Base-by-base conservation (phyloP, 2,329 filamentous ascomycete species). In the Xylariaceae sp. region DNA sequence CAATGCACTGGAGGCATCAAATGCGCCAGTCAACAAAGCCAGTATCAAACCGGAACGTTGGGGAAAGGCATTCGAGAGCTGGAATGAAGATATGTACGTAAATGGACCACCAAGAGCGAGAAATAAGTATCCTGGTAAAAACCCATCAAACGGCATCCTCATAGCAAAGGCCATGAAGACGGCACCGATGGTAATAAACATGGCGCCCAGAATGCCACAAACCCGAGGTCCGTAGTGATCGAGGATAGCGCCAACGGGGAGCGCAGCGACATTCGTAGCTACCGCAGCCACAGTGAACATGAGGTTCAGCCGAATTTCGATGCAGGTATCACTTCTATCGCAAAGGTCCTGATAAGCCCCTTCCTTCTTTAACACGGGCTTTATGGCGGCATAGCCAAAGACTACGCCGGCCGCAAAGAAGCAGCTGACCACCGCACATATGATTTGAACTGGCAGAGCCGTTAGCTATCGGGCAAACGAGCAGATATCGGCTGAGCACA, bases 211-310 rank as follows among this genome's bases (percentile, higher is more conserved):
- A 18, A 92, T 77, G 3, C 89, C 88, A 64, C 88, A 89, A 4
- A 90, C 79, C 50, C 88, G 82, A 11, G 92, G 92, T 1, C 92
- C 92, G 66, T 84, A 92, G 57, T 85, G 81, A 72, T 96, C 92
- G 18, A 96, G 81, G 37, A 96, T 87, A 2, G 90, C 89, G 39
- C 92, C 92, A 9, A 96, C 85, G 2, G 92, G 90, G 6, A 96
- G 79, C 10, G 92, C 92, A 33, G 86, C 90, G 10, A 96, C 88
- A 65, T 96, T 96, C 32, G 92, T 95, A 6, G 84, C 88, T 8
- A 96, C 91, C 11, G 91, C 92, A 10, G 92, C 92, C 33, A 92
- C 82, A 5, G 91, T 95, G 77, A 96, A 96, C 89, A 96, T 96
- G 61, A 96, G 77, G 70, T 96, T 96, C 51, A 96, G 80, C 54